Base-by-base conservation (phyloP, 2,329 filamentous ascomycete species). In the Cryphonectria naterciae region DNA sequence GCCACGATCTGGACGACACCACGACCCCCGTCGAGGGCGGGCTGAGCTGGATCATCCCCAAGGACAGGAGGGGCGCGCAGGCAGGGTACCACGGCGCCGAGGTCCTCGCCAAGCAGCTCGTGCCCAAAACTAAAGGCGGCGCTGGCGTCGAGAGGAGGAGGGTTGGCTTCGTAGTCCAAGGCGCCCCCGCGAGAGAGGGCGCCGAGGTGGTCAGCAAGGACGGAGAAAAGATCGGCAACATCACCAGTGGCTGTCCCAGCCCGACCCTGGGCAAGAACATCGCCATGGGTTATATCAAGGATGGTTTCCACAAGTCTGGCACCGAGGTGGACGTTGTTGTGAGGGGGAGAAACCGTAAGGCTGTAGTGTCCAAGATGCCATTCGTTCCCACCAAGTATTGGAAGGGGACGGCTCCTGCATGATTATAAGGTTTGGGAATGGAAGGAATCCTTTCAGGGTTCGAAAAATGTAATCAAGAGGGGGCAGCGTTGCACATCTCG, bases 1-100 rank as follows among this genome's bases (percentile, higher is more conserved):
- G 96, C n/a, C 94, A 98, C 83, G 96, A 99, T 80, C 88, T 99
- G 52, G 91, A 97, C 79, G 95, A 97, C 79, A 80, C 81, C n/a
- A 89, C 86, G 25, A 89, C 87, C 22, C 87, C 87, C 22, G 86
- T 87, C 74, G 88, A 89, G 81, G 88, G 82, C 43, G 84, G 81
- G 19, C 84, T 90, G 43, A 78, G 80, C 74, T 99, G 96, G 95
- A 88, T 98, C 77, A 91, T 99, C 72, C 91, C 92, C 74, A 94
- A 94, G 78, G 89, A 91, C 69, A 89, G 95, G 25, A 91, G 91
- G 68, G 83, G 87, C 32, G 82, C 82, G 54, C 78, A 83, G 5
- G 91, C 91, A 17, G 89, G 89, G n/a, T 99, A 97, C 85, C 91
- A 97, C 80, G 96, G 96, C 69, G 90, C 92, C 28, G 91, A 93